Base-by-base conservation (phyloP, 2,329 filamentous ascomycete genomes). In the Lachnellula arida region DNA sequence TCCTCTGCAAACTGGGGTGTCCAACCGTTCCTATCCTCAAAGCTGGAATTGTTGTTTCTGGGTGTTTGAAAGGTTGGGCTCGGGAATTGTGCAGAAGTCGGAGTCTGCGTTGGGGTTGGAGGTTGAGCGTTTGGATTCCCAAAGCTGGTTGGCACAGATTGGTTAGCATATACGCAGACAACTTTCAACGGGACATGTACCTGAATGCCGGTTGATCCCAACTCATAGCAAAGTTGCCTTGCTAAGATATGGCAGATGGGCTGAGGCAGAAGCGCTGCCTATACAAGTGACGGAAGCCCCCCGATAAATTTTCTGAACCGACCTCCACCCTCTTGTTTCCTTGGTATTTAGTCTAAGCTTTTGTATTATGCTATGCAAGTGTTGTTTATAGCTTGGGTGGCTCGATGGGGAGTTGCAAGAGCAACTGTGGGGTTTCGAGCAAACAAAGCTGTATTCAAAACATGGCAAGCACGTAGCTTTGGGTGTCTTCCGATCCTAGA, bases 1-100 rank as follows among this genome's bases (percentile, higher is more conserved):
- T 85, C 82, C 67, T 85, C 81, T 61, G 82, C 81, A 73, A 84
- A 86, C 56, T 76, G 77, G 68, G 82, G 82, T 46, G 82, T 85
- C 78, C 79, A 82, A 62, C 76, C 76, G 62, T 75, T 73, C 51
- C 76, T 69, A 59, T 80, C 76, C 70, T 79, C 67, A 62, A 78
- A 76, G 55, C 72, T 74, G 57, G 73, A 73, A 60, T 75, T 74
- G 63, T 71, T 74, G 54, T 73, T 71, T 68, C 76, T 79, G 46
- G 81, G 81, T 11, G 81, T 85, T 63, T 82, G 76, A 70, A 84
- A 81, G 57, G 78, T 70, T 52, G 81, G 76, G 66, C 76, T 84
- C 58, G 80, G 75, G 60, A 82, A 80, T 54, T 74, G 68, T 64
- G 76, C 70, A 53, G 80, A 78, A 35, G 75, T 79, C 54, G 82